phyloP scores from a whole-genome alignment of 192 early-diverging fungal species.

The Martensiomyces pterosporus region DNA sequence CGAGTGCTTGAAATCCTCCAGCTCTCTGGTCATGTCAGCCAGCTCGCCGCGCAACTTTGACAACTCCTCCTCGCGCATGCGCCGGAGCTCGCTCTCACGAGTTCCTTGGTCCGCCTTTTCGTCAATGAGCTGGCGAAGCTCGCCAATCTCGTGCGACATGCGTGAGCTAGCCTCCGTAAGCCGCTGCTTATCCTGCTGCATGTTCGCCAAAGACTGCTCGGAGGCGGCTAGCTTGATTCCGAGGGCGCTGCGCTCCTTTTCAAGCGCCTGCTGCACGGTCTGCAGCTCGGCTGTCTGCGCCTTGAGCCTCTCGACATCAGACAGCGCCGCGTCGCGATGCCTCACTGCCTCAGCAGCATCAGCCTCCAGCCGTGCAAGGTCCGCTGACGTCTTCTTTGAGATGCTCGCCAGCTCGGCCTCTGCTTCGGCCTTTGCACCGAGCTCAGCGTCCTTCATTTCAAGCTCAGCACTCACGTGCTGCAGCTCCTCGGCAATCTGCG shows the following conservation, averaged over 20 bases:
- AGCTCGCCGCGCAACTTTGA: slow-evolving; percentile 53
- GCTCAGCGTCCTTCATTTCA: slow-evolving; percentile 21
- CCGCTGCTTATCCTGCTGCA: slow-evolving; percentile 37
- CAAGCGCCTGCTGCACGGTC: slow-evolving; percentile 45
- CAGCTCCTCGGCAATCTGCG: slow-evolving; percentile 21
- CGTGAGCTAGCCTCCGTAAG: slow-evolving; percentile 32
- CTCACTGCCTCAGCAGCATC: slow-evolving; percentile 12
- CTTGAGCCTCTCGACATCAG: slow-evolving; percentile 9
- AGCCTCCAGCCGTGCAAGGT: slow-evolving; percentile 13
- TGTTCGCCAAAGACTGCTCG: slow-evolving; percentile 33
- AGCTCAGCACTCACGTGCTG: slow-evolving; percentile 14
- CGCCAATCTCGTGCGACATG: slow-evolving; percentile 52
- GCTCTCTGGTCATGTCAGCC: slow-evolving; percentile 35
- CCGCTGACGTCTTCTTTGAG: slow-evolving; percentile 15
- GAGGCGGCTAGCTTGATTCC: slow-evolving; percentile 60
- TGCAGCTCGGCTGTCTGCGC: slow-evolving; percentile 15
- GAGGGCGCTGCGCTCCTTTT: slow-evolving; percentile 55
- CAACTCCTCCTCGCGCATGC: slow-evolving; percentile 59
- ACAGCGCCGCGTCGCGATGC: slow-evolving; percentile 4
- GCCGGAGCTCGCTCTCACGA: slow-evolving; percentile 54
- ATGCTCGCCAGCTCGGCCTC: slow-evolving; percentile 18
- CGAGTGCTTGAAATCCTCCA: slow-evolving; percentile 53
- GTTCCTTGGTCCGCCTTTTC: slow-evolving; percentile 60
- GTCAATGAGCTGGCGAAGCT: slow-evolving; percentile 51
- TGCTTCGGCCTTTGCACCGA: slow-evolving; percentile 6